Base-by-base conservation (phyloP, 2,329 filamentous ascomycete genomes). In the Cercospora brassicicola region DNA sequence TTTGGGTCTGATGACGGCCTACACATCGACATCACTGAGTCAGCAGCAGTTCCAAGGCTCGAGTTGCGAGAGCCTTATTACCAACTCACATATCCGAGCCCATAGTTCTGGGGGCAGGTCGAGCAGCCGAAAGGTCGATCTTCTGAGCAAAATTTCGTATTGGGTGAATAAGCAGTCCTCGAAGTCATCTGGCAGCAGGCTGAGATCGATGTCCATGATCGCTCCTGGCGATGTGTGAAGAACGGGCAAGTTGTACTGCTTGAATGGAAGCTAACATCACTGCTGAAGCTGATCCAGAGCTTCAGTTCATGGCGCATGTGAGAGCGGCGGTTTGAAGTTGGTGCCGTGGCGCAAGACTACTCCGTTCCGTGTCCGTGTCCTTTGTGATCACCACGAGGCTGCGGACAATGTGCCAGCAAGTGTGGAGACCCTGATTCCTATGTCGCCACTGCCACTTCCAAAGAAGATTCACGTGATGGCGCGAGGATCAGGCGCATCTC, bases 61-160 rank as follows among this genome's bases (percentile, higher is more conserved):
- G 8, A 18, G 55, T 20, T 18, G 55, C 55, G n/a, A 33, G 55
- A 33, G 28, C 28, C 28, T 57, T 23, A 23, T 23, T 20, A 57
- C 55, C 15, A 57, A 11, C 9, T 70, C 66, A 66, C 60, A 70
- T 9, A 72, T 48, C 1, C 55, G 18, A 15, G 65, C n/a, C 64
- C 68, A 68, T 18, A 70, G 51, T 51, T 72, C 71, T 5, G 73
- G 67, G 2, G 71, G 73, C 20, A 74, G 55, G 55, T 72, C 70
- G 60, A 74, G 66, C n/a, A 73, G 69, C 0, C 70, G 66, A 18
- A 68, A 72, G 60, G 65, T 59, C 6, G 20, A 33, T 11, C 68
- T 55, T 11, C 68, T 55, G 26, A 67, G 65, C 13, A 56, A n/a
- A 11, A 70, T 59, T 7, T 65, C 62, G 39, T 67, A 23, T 6